phyloP scores from a whole-genome alignment of 441 rosid genomes.

The Biscutella laevigata region DNA sequence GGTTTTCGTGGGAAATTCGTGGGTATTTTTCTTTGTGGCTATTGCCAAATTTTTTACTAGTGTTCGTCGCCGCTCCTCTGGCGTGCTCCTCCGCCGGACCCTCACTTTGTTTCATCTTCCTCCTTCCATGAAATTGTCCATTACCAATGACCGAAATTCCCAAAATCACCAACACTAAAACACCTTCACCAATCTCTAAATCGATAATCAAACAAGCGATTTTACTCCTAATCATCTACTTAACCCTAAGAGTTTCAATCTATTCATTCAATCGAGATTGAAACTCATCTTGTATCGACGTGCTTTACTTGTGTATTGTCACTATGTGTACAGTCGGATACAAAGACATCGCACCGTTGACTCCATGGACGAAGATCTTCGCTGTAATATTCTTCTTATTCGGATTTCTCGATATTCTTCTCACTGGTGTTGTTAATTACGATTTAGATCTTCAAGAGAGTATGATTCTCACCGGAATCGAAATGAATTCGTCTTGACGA shows the following conservation, averaged over 20 bases:
- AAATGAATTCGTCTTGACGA: constrained; percentile 31
- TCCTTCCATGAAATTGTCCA: no score
- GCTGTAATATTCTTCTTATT: constrained; percentile 69
- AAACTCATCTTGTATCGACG: constrained; percentile 77
- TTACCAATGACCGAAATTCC: constrained; percentile 36
- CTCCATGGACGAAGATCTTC: constrained; percentile 59
- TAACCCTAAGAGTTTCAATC: constrained; percentile 51
- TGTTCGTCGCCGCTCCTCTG: no score
- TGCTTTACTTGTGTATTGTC: constrained; percentile 80
- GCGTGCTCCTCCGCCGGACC: no score
- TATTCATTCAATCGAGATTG: constrained; percentile 61
- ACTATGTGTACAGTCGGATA: constrained; percentile 93
- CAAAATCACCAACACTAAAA: constrained; percentile 27
- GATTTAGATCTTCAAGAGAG: constrained; percentile 71
- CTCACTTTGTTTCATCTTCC: no score
- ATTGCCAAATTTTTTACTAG: no score
- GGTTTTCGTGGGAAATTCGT: no score
- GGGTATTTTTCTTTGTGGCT: no score
- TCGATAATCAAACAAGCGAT: constrained; percentile 53
- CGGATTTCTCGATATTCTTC: constrained; percentile 67
- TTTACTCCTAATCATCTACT: constrained; percentile 46
- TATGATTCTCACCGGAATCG: constrained; percentile 51
- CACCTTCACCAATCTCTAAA: constrained; percentile 45
- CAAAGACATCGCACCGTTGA: constrained; percentile 74
- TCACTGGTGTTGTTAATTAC: constrained; percentile 71